Evolutionary conservation across 148 eudicot species (phyloP).

Genomic region (Salicornia ramosissima): DNA sequence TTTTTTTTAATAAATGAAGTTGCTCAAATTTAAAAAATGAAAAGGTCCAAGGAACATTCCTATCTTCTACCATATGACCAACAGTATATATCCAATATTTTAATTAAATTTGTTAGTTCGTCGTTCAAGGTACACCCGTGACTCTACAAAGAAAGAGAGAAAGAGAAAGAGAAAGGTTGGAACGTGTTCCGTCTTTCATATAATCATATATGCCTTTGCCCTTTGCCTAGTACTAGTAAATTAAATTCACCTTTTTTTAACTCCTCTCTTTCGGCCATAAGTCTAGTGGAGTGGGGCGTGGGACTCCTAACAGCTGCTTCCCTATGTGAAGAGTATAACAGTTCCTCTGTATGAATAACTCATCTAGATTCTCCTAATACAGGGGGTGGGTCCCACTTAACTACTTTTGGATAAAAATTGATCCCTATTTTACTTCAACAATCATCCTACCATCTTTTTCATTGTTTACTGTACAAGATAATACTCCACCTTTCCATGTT

Average conservation of each 20-base stretch:
- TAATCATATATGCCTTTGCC: conserved; percentile 3
- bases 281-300: conserved; percentile 32
- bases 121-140: conserved; percentile 43
- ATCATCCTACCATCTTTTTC: no score
- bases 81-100: conserved; percentile 2
- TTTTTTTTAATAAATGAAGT: neutral
- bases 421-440: no score
- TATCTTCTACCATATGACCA: conserved; percentile 20
- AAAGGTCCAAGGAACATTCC: conserved; percentile 39
- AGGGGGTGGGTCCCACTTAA: conserved; percentile 8
- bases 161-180: conserved; percentile 23
- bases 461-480: no score
- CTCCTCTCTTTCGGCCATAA: conserved; percentile 34
- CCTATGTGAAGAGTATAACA: conserved; percentile 26
- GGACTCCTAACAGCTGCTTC: conserved; percentile 34
- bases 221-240: conserved; percentile 18
- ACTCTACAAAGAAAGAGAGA: conserved; percentile 33
- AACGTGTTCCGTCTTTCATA: conserved; percentile 27
- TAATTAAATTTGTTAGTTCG: conserved; percentile 7
- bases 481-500: no score
- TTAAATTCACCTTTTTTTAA: conserved; percentile 3
- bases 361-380: conserved; percentile 22
- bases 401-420: conserved; percentile 2
- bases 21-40: conserved; percentile 13
- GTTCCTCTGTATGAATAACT: conserved; percentile 11